Evolutionary conservation across 2,329 filamentous ascomycete genomes (phyloP).

Genomic region (Scolecobasidium constrictum): DNA sequence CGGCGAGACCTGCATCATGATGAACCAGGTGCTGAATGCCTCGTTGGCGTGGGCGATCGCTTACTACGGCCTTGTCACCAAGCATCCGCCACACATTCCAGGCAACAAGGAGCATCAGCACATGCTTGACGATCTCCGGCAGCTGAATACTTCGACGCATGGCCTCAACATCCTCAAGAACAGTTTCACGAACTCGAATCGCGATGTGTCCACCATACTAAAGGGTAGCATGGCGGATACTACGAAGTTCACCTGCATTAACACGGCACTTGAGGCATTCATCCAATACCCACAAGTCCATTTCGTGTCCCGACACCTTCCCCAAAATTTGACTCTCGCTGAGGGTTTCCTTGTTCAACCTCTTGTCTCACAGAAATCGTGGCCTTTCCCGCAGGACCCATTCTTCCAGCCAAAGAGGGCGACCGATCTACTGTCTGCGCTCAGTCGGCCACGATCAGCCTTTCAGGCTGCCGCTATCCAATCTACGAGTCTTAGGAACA

Average conservation of each 20-base stretch:
- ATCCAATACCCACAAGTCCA: no score
- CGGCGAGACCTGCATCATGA: constrained; percentile 21
- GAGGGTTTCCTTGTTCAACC: constrained; percentile 8
- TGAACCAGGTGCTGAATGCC: constrained; percentile 19
- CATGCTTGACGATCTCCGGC: constrained; percentile 15
- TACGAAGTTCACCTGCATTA: constrained; percentile 2
- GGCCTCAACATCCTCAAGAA: constrained; percentile 3
- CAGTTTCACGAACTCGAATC: constrained; percentile 4
- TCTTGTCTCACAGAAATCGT: not conserved
- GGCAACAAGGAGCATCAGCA: constrained; percentile 13
- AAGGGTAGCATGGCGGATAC: constrained; percentile 2
- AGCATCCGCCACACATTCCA: constrained; percentile 13
- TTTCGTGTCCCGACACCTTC: not conserved
- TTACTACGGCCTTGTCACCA: constrained; percentile 16
- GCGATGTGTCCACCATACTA: constrained; percentile 2
- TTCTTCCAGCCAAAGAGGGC: constrained; percentile 15
- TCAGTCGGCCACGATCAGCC: constrained; percentile 1
- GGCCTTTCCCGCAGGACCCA: constrained; percentile 7
- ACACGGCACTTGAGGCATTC: not conserved
- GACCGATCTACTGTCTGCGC: constrained; percentile 13
- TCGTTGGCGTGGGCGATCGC: constrained; percentile 20
- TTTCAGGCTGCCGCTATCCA: constrained; percentile 9
- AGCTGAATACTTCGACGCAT: constrained; percentile 1
- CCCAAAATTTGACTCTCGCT: not conserved
- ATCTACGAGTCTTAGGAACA: constrained; percentile 14